Evolutionary conservation across 169 alveolate genomes (phyloP).

Genomic region (Cytauxzoon felis): DNA sequence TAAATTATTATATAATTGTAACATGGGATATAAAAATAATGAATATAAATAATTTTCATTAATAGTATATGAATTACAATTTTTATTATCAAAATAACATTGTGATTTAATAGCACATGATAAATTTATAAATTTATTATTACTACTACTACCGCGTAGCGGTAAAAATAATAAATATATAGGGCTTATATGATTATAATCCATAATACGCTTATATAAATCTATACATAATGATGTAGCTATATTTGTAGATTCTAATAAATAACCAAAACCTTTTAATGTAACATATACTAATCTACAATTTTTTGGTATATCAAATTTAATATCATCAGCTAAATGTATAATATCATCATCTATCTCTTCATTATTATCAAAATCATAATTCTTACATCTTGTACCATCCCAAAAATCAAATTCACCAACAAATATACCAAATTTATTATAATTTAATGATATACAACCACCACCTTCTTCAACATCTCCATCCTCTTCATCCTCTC

Average conservation of each 20-base stretch:
- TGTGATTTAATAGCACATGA: conserved; percentile 41
- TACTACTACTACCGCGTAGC: not conserved
- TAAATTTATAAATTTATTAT: not conserved
- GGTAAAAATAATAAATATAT: conserved; percentile 45
- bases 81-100: conserved; percentile 24
- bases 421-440: conserved; percentile 38
- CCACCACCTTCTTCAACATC: not conserved
- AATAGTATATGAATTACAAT: conserved; percentile 54
- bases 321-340: not conserved
- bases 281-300: conserved; percentile 37
- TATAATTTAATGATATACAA: not conserved
- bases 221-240: conserved; percentile 56
- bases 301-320: not conserved
- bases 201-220: conserved; percentile 21
- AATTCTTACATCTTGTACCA: not conserved
- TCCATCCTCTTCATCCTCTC: not conserved
- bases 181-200: not conserved
- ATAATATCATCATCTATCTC: conserved; percentile 9
- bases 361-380: not conserved
- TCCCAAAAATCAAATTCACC: conserved; percentile 63
- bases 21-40: conserved; percentile 26
- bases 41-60: conserved; percentile 28
- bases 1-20: conserved; percentile 14
- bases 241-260: conserved; percentile 53
- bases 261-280: conserved; percentile 50